Conservation (phyloP, 2,329 filamentous ascomycete genomes). For the Aspergillus hiratsukae region DNA sequence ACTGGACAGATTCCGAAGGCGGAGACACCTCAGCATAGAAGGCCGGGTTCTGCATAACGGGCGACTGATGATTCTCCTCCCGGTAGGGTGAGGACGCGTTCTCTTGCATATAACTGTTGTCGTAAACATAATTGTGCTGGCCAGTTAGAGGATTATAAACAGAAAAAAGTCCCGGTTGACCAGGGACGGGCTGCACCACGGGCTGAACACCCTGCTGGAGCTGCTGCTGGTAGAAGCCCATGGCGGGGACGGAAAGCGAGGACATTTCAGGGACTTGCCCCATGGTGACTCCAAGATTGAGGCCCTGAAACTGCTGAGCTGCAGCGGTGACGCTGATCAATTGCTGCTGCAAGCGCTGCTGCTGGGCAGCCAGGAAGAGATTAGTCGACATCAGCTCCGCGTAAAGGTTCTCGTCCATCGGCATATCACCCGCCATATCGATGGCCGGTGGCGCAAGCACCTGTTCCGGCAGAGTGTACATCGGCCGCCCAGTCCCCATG, state of each 20-base stretch:
- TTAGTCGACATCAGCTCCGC: slow-evolving; percentile 89
- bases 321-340: slow-evolving; percentile 77
- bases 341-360: slow-evolving; percentile 92
- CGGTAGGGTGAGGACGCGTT: slow-evolving; percentile 28
- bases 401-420: slow-evolving; percentile 81
- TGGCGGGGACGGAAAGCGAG: slow-evolving; percentile 49
- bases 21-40: slow-evolving; percentile 80
- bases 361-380: slow-evolving; percentile 86
- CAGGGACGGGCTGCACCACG: slow-evolving; percentile 57
- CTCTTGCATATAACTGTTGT: slow-evolving; percentile 56
- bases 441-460: slow-evolving; percentile 66
- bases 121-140: slow-evolving; percentile 75
- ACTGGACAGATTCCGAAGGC: slow-evolving; percentile 59
- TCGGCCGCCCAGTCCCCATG: slow-evolving; percentile 48
- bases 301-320: slow-evolving; percentile 74
- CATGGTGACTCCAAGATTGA: slow-evolving; percentile 58
- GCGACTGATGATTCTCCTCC: slow-evolving; percentile 41
- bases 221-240: slow-evolving; percentile 61
- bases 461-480: slow-evolving; percentile 75
- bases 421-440: slow-evolving; percentile 62
- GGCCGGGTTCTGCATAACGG: slow-evolving; percentile 53
- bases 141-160: slow-evolving; percentile 84
- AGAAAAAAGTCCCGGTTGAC: slow-evolving; percentile 71
- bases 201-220: slow-evolving; percentile 63
- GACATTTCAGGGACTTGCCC: slow-evolving; percentile 48